Percentiles rank a stretch among this genome's conserved stretches.
Evolutionary conservation across 2,329 filamentous ascomycete genomes (phyloP).

Genomic region (Juglanconis juglandina): DNA sequence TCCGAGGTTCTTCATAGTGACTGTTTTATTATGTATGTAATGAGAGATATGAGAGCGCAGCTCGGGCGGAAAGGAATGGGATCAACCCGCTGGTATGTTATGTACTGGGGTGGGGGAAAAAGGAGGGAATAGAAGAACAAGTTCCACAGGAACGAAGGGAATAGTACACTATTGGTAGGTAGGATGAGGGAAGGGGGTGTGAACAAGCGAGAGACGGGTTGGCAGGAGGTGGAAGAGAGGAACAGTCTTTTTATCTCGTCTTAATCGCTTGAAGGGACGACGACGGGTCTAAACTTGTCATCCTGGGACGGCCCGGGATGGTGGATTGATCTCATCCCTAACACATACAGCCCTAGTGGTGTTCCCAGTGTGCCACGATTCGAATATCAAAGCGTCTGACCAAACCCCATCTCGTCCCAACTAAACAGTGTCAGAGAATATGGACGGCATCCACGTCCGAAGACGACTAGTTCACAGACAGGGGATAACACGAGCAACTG

Average conservation of each 20-base stretch:
- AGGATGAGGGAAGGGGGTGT: not conserved
- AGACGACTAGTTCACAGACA: not conserved
- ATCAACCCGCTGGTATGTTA: constrained; percentile 11
- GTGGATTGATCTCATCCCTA: not conserved
- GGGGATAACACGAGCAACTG: not conserved
- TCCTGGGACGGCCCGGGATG: constrained; percentile 9
- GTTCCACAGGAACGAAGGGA: constrained; percentile 15
- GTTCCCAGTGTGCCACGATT: not conserved
- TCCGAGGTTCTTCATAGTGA: constrained; percentile 39
- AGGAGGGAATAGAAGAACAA: not conserved
- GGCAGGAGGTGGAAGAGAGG: not conserved
- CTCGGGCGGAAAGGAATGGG: constrained; percentile 9
- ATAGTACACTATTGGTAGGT: not conserved
- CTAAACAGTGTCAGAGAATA: not conserved
- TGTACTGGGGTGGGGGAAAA: not conserved
- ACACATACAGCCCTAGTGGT: not conserved
- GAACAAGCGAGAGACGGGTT: not conserved
- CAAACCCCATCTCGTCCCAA: not conserved
- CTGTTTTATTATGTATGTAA: constrained; percentile 7
- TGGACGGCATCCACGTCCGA: not conserved
- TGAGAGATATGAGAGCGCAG: constrained; percentile 10
- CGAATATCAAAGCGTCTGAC: not conserved
- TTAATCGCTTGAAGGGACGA: not conserved
- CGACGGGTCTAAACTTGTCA: not conserved
- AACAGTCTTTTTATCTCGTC: constrained; percentile 14